Base-by-base conservation (phyloP, 2,329 filamentous ascomycete species). In the Xylaria sp. region DNA sequence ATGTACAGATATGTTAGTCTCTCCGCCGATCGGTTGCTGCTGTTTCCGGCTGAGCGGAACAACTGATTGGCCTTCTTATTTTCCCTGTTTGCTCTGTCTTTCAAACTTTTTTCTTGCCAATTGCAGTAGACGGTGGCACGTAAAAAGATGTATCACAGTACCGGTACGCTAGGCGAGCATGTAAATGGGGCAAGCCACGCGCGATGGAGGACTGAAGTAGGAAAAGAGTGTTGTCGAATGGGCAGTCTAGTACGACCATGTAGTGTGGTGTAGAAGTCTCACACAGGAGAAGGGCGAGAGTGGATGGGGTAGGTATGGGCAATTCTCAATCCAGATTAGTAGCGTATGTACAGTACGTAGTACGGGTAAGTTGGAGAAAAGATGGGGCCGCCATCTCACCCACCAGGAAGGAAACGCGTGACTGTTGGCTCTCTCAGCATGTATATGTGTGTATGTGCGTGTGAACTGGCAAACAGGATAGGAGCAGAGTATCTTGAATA, bases 321-420 rank as follows among this genome's bases (percentile, higher is more conserved):
- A 51, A 59, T 46, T 13, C 12, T 36, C 23, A 55, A 39, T 41
- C 12, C 58, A 52, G 46, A 49, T 57, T 57, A 41, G 46, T 46
- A 18, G 15, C 7, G 15, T 13, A 51, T 9, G 33, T 41, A 59
- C 31, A 31, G 28, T 55, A 33, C 52, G 55, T 20, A 31, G 28
- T 55, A 33, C 52, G 55, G 52, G 39, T 15, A 31, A 64, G 61
- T 70, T 69, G 68, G 68, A 70, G 64, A 68, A 70, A 67, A 67
- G 64, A 67, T 70, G 65, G 60, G 59, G 20, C 64, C 39, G n/a
- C 57, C 62, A 58, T 67, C 61, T 64, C 56, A 58, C 60, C 49
- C 64, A 58, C 68, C 60, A 67, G 31, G 64, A 59, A 33, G 58
- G 43, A 43, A 51, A 33, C 54, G 54, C 43, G 64, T 61, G 49